A percentile compares a stretch with the other conserved stretches of the same genome.
These are phyloP conservation scores for Yarrowia phangngaensis DNA, from an alignment of 805 yeast species.

Conservation along the genomic window DNA sequence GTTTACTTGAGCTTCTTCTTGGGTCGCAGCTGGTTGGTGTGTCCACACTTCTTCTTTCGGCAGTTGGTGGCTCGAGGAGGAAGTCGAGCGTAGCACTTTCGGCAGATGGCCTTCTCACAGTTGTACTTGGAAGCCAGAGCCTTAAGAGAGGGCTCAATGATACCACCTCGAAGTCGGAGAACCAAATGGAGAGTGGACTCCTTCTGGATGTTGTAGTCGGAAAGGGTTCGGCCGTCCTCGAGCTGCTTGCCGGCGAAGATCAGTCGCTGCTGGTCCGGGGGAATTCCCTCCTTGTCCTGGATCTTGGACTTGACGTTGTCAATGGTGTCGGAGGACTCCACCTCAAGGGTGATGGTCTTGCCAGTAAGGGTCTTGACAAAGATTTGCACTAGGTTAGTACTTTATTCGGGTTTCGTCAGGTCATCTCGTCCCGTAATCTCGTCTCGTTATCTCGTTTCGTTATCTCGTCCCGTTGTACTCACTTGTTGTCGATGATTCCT, in stretches of 20 bases:
- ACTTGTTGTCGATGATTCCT: slow-evolving; percentile 27
- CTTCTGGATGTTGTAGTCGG: slow-evolving; percentile 99
- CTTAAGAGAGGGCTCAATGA: slow-evolving; percentile 99
- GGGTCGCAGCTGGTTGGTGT: slow-evolving; percentile 99
- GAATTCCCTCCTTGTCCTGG: slow-evolving; percentile 99
- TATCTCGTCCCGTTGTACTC: background rate
- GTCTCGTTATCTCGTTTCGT: background rate
- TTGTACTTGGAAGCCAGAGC: slow-evolving; percentile 99
- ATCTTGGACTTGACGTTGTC: slow-evolving; percentile 98
- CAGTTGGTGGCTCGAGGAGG: slow-evolving; percentile 99
- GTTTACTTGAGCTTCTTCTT: slow-evolving; percentile 97
- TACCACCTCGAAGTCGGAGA: slow-evolving; percentile 97
- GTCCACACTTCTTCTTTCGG: slow-evolving; percentile 99
- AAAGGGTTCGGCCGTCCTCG: slow-evolving; percentile 97
- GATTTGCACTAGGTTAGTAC: slow-evolving; percentile 49
- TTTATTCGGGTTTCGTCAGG: too few species aligned
- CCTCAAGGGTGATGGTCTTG: slow-evolving; percentile 97
- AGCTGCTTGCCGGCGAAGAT: slow-evolving; percentile 99
- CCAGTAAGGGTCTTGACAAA: slow-evolving; percentile 99
- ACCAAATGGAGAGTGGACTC: slow-evolving; percentile 97
- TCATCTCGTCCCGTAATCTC: background rate
- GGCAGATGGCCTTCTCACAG: slow-evolving; percentile 99
- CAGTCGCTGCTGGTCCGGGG: slow-evolving; percentile 99
- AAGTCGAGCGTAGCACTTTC: slow-evolving; percentile 99
- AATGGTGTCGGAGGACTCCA: slow-evolving; percentile 97